Evolutionary conservation across 1,284 basidiomycete genomes (phyloP).

Genomic region (Fomes fomentarius): DNA sequence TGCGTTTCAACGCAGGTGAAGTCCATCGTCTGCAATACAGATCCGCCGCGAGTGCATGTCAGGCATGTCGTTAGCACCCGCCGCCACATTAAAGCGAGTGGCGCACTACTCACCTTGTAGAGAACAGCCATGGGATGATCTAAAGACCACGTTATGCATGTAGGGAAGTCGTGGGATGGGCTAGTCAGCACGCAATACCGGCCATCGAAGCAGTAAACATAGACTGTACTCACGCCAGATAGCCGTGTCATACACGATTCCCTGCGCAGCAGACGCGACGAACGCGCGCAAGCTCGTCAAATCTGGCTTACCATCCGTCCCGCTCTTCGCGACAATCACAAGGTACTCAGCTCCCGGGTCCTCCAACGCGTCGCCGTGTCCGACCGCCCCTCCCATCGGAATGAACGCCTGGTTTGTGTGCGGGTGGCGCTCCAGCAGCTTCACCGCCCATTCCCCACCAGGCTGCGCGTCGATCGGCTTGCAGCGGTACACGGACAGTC

Average conservation of each 20-base stretch:
- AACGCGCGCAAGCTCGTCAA: constrained; percentile 78
- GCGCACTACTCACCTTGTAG: constrained; percentile 55
- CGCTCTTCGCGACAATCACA: constrained; percentile 83
- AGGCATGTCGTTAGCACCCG: neutral
- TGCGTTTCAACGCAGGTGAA: constrained; percentile 86
- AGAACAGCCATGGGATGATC: constrained; percentile 87
- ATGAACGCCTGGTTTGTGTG: constrained; percentile 88
- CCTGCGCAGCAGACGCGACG: constrained; percentile 77
- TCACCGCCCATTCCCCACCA: constrained; percentile 56
- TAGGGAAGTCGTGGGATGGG: neutral
- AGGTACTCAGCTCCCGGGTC: constrained; percentile 67
- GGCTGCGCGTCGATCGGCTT: constrained; percentile 53
- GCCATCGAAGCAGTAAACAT: neutral
- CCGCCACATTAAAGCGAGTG: neutral
- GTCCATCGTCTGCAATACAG: constrained; percentile 61
- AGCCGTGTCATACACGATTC: constrained; percentile 80
- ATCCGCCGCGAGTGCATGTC: neutral
- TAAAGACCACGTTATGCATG: constrained; percentile 32
- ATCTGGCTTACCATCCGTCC: constrained; percentile 76
- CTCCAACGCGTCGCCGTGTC: constrained; percentile 44
- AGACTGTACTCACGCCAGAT: constrained; percentile 72
- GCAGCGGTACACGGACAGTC: constrained; percentile 78
- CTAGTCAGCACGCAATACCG: neutral
- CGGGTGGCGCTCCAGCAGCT: constrained; percentile 74
- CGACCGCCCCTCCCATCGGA: constrained; percentile 70